Conservation (phyloP, 495 filamentous ascomycete genomes). For the Ascodesmis nigricans region DNA sequence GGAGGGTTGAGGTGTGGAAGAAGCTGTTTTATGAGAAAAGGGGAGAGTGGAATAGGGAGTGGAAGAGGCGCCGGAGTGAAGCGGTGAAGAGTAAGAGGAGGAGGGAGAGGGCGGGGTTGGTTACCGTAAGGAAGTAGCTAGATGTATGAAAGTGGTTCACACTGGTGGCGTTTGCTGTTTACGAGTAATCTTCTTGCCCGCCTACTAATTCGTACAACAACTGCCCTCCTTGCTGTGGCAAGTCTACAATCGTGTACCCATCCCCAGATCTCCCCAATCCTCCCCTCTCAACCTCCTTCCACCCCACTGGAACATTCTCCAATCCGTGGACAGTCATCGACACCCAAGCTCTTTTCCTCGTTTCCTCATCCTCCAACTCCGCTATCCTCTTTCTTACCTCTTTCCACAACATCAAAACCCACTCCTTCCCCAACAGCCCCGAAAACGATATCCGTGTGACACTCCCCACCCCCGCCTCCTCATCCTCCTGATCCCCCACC, state of each 20-base stretch:
- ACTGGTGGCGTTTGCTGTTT: background rate
- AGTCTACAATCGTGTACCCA: conserved; percentile 15
- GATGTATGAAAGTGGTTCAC: no score
- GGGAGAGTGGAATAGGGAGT: conserved; percentile 71
- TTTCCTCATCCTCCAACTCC: background rate
- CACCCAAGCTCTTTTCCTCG: conserved; percentile 8
- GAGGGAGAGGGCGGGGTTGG: conserved; percentile 38
- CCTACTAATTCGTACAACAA: conserved; percentile 15
- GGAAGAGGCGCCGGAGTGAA: conserved; percentile 68
- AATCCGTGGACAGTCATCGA: conserved; percentile 18
- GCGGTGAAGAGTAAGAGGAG: conserved; percentile 70
- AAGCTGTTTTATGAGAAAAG: conserved; percentile 87
- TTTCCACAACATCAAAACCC: conserved; percentile 14
- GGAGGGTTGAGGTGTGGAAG: conserved; percentile 42
- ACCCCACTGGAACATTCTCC: conserved; percentile 17
- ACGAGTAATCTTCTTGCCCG: conserved; percentile 18
- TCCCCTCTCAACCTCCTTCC: conserved; percentile 11
- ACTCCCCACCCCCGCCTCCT: background rate
- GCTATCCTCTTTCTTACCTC: conserved; percentile 7
- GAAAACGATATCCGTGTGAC: conserved; percentile 12
- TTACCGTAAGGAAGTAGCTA: no score
- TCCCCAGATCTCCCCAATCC: conserved; percentile 14
- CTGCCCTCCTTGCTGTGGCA: conserved; percentile 5
- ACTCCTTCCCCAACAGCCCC: conserved; percentile 13
- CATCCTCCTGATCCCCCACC: conserved; percentile 10